phyloP scores from a whole-genome alignment of 2,329 filamentous ascomycete species.

The Ophiostoma australiae region DNA sequence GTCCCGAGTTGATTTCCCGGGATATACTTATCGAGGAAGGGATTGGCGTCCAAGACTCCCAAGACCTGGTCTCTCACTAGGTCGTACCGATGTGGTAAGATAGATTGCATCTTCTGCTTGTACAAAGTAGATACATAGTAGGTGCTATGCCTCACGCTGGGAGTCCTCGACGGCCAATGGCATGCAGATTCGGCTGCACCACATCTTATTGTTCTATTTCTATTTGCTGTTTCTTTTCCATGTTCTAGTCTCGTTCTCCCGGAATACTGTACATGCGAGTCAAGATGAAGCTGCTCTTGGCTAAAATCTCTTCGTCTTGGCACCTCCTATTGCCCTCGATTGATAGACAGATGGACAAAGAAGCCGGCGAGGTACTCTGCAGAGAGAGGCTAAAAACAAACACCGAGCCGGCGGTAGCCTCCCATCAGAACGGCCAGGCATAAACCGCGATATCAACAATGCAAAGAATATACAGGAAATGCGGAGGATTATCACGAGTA shows the following conservation, averaged over 20 bases:
- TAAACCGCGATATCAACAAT: background rate
- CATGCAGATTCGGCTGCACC: background rate
- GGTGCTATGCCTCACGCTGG: too few species aligned
- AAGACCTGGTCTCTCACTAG: background rate
- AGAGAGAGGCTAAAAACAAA: background rate
- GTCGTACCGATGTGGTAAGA: background rate
- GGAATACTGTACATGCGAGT: background rate
- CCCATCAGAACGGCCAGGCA: background rate
- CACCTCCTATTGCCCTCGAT: background rate
- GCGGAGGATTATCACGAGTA: background rate
- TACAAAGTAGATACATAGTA: background rate
- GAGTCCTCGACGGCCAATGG: too few species aligned
- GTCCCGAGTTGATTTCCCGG: background rate
- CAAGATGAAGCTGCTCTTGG: conserved; percentile 3
- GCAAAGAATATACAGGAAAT: background rate
- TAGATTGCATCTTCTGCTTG: background rate
- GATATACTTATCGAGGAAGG: background rate
- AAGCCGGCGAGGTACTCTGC: background rate
- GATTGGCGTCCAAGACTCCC: conserved; percentile 2
- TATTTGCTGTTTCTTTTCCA: too few species aligned
- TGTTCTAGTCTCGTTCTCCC: background rate
- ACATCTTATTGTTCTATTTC: background rate
- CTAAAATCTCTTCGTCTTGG: conserved; percentile 6
- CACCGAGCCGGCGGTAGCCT: background rate
- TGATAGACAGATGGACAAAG: background rate